phyloP scores from a whole-genome alignment of 208 protist genomes.

The Trichomonas gallinae region DNA sequence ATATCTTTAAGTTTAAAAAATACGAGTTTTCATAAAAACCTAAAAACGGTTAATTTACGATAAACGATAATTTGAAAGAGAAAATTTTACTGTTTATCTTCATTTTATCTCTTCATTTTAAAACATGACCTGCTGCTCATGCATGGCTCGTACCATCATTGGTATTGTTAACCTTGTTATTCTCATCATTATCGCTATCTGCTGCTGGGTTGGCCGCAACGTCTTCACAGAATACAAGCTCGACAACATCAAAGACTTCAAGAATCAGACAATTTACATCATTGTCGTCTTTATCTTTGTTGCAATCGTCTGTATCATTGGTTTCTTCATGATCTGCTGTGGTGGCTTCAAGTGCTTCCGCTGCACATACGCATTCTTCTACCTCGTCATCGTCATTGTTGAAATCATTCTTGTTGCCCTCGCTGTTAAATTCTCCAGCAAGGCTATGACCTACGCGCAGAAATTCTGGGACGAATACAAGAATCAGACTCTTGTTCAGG shows the following conservation, averaged over 20 bases:
- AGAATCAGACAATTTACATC: neutral
- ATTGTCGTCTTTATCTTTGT: neutral
- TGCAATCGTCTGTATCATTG: neutral
- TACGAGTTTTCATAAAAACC: too few relatives aligned
- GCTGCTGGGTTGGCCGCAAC: neutral
- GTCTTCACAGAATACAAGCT: neutral
- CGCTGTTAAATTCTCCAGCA: neutral
- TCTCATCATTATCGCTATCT: neutral
- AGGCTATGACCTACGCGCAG: neutral
- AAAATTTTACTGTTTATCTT: too few relatives aligned
- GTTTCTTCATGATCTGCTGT: neutral
- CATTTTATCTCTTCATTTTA: neutral
- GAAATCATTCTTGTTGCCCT: neutral
- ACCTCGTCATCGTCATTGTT: neutral
- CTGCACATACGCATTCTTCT: neutral
- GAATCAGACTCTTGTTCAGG: neutral
- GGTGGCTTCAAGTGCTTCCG: neutral
- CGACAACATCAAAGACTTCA: neutral
- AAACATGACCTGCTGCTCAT: neutral
- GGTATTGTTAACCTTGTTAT: neutral
- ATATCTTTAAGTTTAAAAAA: too few relatives aligned
- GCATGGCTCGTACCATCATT: neutral
- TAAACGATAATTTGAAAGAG: too few relatives aligned
- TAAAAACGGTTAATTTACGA: too few relatives aligned
- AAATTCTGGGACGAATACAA: neutral